phyloP scores from a whole-genome alignment of 257 asterid species.

The Paulownia fortunei region DNA sequence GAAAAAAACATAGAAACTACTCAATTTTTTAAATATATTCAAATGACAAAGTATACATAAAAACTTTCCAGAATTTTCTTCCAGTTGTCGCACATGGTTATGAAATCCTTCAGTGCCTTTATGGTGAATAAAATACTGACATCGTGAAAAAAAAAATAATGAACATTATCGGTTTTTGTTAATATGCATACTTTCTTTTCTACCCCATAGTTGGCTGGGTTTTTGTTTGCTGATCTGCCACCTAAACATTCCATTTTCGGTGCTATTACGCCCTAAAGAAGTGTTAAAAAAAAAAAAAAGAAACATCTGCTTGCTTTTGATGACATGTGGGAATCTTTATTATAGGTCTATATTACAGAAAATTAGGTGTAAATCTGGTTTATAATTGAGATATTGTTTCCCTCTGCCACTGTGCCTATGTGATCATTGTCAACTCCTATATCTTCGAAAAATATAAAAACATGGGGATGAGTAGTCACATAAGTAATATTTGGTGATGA shows the following conservation, averaged over 20 bases:
- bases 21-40: background rate
- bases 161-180: background rate
- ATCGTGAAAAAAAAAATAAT: background rate
- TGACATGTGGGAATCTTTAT: background rate
- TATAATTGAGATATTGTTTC: background rate
- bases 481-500: background rate
- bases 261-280: background rate
- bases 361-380: background rate
- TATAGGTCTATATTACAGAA: background rate
- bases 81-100: background rate
- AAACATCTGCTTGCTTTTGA: background rate
- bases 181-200: background rate
- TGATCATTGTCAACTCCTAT: constrained; percentile 4
- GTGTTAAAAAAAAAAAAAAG: no score
- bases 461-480: background rate
- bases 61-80: background rate
- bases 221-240: background rate
- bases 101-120: background rate
- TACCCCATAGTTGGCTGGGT: background rate
- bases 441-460: background rate
- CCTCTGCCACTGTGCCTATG: background rate
- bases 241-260: background rate
- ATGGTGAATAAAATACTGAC: background rate
- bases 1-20: background rate
- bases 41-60: background rate